These are phyloP conservation scores for Scopulariopsis brevicaulis DNA, from an alignment of 2,329 filamentous ascomycete species.

Conservation along the genomic window DNA sequence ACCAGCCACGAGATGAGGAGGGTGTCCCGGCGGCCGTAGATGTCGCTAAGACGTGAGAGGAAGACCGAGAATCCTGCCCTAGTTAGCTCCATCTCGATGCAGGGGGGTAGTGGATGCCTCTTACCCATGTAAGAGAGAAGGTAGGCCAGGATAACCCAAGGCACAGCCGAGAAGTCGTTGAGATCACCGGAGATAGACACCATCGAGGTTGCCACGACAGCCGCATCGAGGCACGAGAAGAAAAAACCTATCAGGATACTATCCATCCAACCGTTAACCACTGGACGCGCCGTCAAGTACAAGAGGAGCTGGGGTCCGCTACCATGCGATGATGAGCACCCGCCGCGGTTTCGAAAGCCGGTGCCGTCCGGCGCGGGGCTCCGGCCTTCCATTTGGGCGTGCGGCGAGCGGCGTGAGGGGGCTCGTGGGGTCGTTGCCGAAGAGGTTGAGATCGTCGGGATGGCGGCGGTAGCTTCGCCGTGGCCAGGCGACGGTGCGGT, in stretches of 20 bases:
- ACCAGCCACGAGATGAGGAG: slow-evolving; percentile 38
- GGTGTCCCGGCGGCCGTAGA: slow-evolving; percentile 42
- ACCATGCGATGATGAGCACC: slow-evolving; percentile 8
- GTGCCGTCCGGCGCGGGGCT: background rate
- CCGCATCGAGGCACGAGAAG: slow-evolving; percentile 45
- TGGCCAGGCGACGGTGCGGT: background rate
- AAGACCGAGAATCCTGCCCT: slow-evolving; percentile 39
- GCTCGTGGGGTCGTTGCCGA: background rate
- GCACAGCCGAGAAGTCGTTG: slow-evolving; percentile 35
- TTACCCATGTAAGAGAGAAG: slow-evolving; percentile 44
- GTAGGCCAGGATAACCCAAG: slow-evolving; percentile 45
- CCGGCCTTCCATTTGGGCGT: background rate
- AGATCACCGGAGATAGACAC: slow-evolving; percentile 43
- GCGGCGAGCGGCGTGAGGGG: background rate
- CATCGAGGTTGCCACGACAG: slow-evolving; percentile 45
- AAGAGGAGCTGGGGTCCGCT: slow-evolving; percentile 6
- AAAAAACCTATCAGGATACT: slow-evolving; percentile 33
- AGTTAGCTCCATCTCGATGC: background rate
- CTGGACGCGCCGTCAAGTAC: slow-evolving; percentile 11
- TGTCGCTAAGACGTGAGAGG: slow-evolving; percentile 47
- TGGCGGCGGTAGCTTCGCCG: background rate
- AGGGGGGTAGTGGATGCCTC: background rate
- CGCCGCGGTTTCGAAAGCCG: slow-evolving; percentile 1
- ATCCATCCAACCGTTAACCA: background rate
- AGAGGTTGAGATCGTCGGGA: background rate